These are phyloP conservation scores for Coffea eugenioides DNA, from an alignment of 257 asterid species.

Conservation along the genomic window DNA sequence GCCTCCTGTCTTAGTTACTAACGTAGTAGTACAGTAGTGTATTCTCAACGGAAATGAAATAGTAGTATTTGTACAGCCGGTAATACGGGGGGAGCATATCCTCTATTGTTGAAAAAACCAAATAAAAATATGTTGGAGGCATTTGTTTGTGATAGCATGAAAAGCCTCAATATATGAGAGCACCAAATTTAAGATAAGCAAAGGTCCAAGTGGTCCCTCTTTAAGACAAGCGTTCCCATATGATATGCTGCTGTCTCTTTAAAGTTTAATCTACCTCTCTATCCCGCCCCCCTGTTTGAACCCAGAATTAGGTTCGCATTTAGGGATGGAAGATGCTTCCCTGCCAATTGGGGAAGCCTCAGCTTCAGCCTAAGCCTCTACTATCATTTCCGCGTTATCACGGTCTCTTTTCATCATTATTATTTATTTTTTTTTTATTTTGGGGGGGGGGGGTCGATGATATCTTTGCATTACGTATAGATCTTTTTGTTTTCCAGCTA, in stretches of 20 bases:
- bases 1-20: too few species aligned
- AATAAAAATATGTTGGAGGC: too few species aligned
- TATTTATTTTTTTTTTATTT: not conserved
- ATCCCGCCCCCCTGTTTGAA: not conserved
- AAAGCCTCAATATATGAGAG: too few species aligned
- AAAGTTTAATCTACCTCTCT: not conserved
- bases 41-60: too few species aligned
- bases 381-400: constrained; percentile 8
- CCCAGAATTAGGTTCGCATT: constrained; percentile 3
- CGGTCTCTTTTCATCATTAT: not conserved
- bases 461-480: constrained; percentile 1
- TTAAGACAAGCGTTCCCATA: not conserved
- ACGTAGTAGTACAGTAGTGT: too few species aligned
- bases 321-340: constrained; percentile 14
- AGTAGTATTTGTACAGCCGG: too few species aligned
- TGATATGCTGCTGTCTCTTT: constrained; percentile 5
- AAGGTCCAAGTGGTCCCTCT: constrained; percentile 8
- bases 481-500: not conserved
- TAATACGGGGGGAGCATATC: too few species aligned
- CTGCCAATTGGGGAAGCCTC: not conserved
- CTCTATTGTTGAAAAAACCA: too few species aligned
- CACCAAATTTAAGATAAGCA: not conserved
- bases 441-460: not conserved
- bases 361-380: not conserved
- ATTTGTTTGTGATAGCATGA: too few species aligned